Evolutionary conservation across 805 yeast genomes (phyloP).

Genomic region (Pichia cephalocereana): DNA sequence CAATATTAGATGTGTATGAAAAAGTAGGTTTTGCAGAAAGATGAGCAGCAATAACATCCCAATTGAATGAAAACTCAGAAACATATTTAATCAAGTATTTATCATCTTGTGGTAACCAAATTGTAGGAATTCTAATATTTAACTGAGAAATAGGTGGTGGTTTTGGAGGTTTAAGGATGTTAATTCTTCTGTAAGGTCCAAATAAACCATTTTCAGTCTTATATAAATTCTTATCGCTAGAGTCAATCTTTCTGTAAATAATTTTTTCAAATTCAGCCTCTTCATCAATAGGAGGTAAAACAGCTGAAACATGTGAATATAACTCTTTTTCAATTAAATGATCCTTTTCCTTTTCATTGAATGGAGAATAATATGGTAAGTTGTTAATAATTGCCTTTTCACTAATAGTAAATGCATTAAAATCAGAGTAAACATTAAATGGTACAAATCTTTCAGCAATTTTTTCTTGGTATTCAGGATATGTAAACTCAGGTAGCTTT

Average conservation of each 20-base stretch:
- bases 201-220: conserved; percentile 47
- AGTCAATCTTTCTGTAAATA: conserved; percentile 39
- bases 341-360: conserved; percentile 28
- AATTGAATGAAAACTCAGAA: conserved; percentile 80
- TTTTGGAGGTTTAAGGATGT: conserved; percentile 72
- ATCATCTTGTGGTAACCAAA: conserved; percentile 96
- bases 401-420: conserved; percentile 33
- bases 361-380: conserved; percentile 39
- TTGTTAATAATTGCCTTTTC: conserved; percentile 41
- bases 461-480: conserved; percentile 19
- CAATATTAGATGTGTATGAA: conserved; percentile 77
- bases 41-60: conserved; percentile 86
- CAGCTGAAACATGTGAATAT: conserved; percentile 52
- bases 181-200: conserved; percentile 47
- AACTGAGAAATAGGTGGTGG: conserved; percentile 82
- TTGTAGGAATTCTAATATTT: conserved; percentile 81
- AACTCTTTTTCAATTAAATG: conserved; percentile 22
- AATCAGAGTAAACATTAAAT: conserved; percentile 37
- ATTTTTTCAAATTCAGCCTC: conserved; percentile 50
- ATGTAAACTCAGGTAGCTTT: conserved; percentile 22
- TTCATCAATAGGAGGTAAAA: conserved; percentile 57
- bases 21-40: conserved; percentile 57
- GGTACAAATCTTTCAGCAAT: conserved; percentile 22
- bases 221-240: conserved; percentile 31
- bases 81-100: conserved; percentile 68